phyloP scores from a whole-genome alignment of 169 alveolate species.

The Miamiensis avidus region DNA sequence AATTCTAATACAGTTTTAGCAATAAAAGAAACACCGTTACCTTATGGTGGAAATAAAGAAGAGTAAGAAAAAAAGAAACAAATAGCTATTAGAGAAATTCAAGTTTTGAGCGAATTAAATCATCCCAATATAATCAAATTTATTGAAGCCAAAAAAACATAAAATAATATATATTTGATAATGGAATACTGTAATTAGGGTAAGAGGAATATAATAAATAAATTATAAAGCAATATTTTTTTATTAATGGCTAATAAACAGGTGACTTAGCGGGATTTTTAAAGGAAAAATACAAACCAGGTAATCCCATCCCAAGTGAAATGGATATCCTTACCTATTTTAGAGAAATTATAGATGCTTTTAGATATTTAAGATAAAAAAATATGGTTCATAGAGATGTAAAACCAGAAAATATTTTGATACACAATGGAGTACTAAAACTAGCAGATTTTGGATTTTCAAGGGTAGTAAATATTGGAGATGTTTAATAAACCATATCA shows the following conservation, averaged over 20 bases:
- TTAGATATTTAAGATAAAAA: conserved; percentile 67
- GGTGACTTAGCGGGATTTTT: conserved; percentile 2
- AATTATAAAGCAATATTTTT: background rate
- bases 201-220: background rate
- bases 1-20: conserved; percentile 3
- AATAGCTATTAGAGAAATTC: conserved; percentile 97
- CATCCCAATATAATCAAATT: conserved; percentile 98
- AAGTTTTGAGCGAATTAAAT: conserved; percentile 95
- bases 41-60: background rate
- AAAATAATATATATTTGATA: conserved; percentile 7
- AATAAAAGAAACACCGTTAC: conserved; percentile 16
- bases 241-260: background rate
- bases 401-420: conserved; percentile 98
- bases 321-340: conserved; percentile 49
- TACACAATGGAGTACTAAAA: conserved; percentile 90
- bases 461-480: conserved; percentile 49
- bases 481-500: background rate
- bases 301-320: conserved; percentile 21
- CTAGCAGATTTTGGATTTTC: conserved; percentile 99
- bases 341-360: conserved; percentile 65
- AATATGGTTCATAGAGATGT: conserved; percentile 98
- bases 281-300: background rate
- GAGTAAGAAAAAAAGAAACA: background rate
- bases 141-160: conserved; percentile 88
- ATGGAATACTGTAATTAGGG: conserved; percentile 12